These are phyloP conservation scores for Plantago major DNA, from an alignment of 257 asterid species.

Conservation along the genomic window DNA sequence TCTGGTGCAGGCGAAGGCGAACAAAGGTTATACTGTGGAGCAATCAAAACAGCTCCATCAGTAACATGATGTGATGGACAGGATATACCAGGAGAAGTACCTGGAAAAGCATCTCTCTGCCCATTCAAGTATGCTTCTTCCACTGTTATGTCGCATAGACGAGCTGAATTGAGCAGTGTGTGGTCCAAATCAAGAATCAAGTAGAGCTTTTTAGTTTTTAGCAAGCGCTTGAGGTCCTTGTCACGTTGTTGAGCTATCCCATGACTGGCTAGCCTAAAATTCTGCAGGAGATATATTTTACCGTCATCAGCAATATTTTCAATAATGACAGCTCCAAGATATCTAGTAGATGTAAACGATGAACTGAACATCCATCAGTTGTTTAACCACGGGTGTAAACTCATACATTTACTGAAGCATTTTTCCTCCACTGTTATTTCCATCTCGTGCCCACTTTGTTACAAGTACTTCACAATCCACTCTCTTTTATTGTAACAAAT, in stretches of 20 bases:
- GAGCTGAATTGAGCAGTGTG: constrained; percentile 73
- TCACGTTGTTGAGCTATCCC: constrained; percentile 70
- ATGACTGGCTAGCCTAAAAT: constrained; percentile 61
- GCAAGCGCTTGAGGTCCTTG: constrained; percentile 56
- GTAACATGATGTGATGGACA: background rate
- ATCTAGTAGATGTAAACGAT: too few species aligned
- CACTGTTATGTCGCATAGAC: constrained; percentile 42
- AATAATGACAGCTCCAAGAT: too few species aligned
- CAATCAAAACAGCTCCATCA: background rate
- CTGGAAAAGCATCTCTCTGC: constrained; percentile 54
- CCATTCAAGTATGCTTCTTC: constrained; percentile 56
- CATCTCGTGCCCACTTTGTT: background rate
- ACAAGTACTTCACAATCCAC: background rate
- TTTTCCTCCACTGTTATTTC: background rate
- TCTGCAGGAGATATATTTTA: constrained; percentile 37
- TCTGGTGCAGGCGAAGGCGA: constrained; percentile 2
- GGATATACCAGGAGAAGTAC: constrained; percentile 23
- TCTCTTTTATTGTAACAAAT: too few species aligned
- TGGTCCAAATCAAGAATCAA: constrained; percentile 93
- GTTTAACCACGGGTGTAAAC: too few species aligned
- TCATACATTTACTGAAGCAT: too few species aligned
- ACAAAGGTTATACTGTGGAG: background rate
- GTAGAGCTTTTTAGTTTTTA: constrained; percentile 51
- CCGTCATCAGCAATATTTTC: background rate
- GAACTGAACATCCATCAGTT: too few species aligned